A percentile compares a stretch with the other conserved stretches of the same genome.
These are phyloP conservation scores for Penicillium cataractarum DNA, from an alignment of 495 filamentous ascomycete species.

Conservation along the genomic window DNA sequence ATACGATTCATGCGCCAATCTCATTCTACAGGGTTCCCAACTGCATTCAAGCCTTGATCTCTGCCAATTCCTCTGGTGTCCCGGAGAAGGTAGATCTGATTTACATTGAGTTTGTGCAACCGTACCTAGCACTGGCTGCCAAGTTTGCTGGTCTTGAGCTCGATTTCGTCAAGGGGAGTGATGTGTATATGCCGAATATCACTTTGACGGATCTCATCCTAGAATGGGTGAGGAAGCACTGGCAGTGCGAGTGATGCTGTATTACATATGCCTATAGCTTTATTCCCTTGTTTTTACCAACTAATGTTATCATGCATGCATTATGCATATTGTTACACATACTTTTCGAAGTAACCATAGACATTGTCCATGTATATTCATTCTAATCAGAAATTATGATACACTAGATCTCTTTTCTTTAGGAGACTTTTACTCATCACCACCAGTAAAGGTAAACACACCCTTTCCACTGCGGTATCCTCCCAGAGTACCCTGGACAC, in stretches of 20 bases:
- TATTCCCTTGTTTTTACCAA: background rate
- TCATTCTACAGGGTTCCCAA: slow-evolving; percentile 80
- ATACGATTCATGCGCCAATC: slow-evolving; percentile 79
- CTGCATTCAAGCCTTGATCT: slow-evolving; percentile 70
- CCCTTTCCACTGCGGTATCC: slow-evolving; percentile 87
- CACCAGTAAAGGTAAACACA: slow-evolving; percentile 75
- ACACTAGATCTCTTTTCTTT: slow-evolving; percentile 9
- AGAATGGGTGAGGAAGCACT: slow-evolving; percentile 79
- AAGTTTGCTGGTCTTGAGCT: slow-evolving; percentile 63
- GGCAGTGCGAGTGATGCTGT: slow-evolving; percentile 51
- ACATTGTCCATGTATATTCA: background rate
- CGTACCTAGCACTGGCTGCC: slow-evolving; percentile 74
- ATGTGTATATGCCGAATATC: slow-evolving; percentile 63
- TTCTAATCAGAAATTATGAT: slow-evolving; percentile 8
- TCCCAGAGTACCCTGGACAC: slow-evolving; percentile 74
- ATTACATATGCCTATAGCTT: slow-evolving; percentile 4
- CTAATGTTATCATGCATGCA: background rate
- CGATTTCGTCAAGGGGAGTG: slow-evolving; percentile 59
- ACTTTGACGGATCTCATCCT: slow-evolving; percentile 76
- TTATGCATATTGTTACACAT: too few relatives aligned
- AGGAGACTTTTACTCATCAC: slow-evolving; percentile 32
- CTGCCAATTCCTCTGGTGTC: slow-evolving; percentile 41
- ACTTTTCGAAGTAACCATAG: background rate
- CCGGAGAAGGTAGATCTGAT: slow-evolving; percentile 82
- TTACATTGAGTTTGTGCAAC: slow-evolving; percentile 88